phyloP scores from a whole-genome alignment of 139 green algal genomes.

The Chlamydomonas sphaeroides region DNA sequence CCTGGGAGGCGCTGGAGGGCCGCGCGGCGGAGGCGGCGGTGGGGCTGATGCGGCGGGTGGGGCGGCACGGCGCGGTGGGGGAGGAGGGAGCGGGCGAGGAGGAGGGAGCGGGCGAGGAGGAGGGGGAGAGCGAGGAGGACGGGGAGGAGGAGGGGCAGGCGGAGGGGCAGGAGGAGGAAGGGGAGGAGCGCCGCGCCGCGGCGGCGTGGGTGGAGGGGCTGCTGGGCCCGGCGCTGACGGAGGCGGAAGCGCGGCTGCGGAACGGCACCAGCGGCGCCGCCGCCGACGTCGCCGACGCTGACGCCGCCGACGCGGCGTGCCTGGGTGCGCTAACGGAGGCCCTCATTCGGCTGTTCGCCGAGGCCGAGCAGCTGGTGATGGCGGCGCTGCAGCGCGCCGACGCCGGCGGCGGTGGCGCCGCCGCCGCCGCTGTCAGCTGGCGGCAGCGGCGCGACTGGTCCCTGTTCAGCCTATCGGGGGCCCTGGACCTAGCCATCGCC shows the following conservation, averaged over 20 bases:
- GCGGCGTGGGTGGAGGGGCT: neutral
- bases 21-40: neutral
- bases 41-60: neutral
- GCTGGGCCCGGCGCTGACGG: neutral
- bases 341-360: neutral
- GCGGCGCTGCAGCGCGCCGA: too few relatives aligned
- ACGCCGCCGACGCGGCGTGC: neutral
- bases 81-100: neutral
- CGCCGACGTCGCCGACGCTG: neutral
- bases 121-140: neutral
- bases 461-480: too few relatives aligned
- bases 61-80: neutral
- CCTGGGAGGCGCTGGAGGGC: neutral
- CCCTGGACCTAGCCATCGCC: too few relatives aligned
- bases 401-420: too few relatives aligned
- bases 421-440: too few relatives aligned
- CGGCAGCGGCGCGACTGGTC: too few relatives aligned
- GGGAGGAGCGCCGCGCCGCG: too few relatives aligned
- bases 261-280: neutral
- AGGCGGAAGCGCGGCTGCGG: neutral
- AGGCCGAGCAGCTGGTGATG: neutral
- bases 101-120: neutral
- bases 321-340: neutral
- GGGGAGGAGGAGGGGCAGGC: neutral
- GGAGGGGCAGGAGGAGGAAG: neutral